phyloP scores from a whole-genome alignment of 2,329 filamentous ascomycete genomes.

The Fusarium austroafricanum region DNA sequence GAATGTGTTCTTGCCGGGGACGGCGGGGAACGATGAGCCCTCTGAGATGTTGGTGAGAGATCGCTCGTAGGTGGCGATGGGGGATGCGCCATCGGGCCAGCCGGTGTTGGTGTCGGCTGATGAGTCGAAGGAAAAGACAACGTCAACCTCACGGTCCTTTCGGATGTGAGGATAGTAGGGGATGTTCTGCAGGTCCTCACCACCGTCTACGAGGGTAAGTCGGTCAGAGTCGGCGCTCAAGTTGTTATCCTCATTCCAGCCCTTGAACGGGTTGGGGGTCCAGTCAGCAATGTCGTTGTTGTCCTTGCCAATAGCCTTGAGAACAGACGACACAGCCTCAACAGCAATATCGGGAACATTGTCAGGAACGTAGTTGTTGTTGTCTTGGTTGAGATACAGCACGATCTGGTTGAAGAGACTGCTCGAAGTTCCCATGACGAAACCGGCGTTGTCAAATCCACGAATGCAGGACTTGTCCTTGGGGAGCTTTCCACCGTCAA shows the following conservation, averaged over 20 bases:
- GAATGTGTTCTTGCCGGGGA: constrained; percentile 68
- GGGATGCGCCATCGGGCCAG: constrained; percentile 71
- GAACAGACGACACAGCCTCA: constrained; percentile 61
- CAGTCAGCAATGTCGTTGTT: constrained; percentile 82
- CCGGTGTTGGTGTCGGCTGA: constrained; percentile 67
- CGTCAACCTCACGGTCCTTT: constrained; percentile 64
- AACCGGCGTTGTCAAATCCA: constrained; percentile 84
- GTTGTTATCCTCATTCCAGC: constrained; percentile 62
- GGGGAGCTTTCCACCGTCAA: constrained; percentile 61
- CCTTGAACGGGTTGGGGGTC: constrained; percentile 68
- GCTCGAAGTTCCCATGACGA: constrained; percentile 84
- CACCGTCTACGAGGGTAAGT: constrained; percentile 83
- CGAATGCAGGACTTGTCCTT: constrained; percentile 60
- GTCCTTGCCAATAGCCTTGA: constrained; percentile 65
- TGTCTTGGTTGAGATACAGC: constrained; percentile 72
- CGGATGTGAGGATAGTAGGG: constrained; percentile 74
- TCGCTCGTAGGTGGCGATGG: constrained; percentile 68
- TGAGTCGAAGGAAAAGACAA: constrained; percentile 74
- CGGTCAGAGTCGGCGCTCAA: constrained; percentile 57
- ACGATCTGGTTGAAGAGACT: constrained; percentile 80
- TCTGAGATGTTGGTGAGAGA: constrained; percentile 60
- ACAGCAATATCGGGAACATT: constrained; percentile 56
- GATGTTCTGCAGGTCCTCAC: constrained; percentile 83
- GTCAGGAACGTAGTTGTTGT: constrained; percentile 62
- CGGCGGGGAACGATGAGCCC: constrained; percentile 67